Evolutionary conservation across 2,329 filamentous ascomycete genomes (phyloP).

Genomic region (Colletotrichum spinosum): DNA sequence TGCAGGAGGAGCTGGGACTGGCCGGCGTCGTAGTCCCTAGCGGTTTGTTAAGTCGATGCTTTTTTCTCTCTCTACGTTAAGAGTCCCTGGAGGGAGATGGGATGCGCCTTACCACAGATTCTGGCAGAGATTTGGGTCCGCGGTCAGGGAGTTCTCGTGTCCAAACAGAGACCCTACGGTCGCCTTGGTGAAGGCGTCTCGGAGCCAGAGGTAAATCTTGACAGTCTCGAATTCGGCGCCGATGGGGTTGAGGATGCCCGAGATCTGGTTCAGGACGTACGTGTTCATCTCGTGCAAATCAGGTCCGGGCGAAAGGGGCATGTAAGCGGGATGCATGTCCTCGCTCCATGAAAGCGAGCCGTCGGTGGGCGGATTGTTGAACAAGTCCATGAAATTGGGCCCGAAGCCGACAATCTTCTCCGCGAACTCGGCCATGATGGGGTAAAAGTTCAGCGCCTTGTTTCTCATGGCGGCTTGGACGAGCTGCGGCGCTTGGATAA

Average conservation of each 20-base stretch:
- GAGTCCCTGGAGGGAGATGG: not conserved
- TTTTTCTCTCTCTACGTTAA: not conserved
- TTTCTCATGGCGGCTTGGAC: slow-evolving; percentile 55
- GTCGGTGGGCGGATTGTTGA: slow-evolving; percentile 48
- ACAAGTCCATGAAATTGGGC: slow-evolving; percentile 49
- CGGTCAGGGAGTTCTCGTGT: slow-evolving; percentile 53
- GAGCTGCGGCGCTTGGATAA: slow-evolving; percentile 55
- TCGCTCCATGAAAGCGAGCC: slow-evolving; percentile 43
- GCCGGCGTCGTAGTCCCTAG: slow-evolving; percentile 20
- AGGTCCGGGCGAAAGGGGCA: slow-evolving; percentile 7
- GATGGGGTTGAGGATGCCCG: slow-evolving; percentile 43
- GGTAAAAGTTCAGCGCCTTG: slow-evolving; percentile 56
- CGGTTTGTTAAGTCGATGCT: not conserved
- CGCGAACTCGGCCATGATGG: slow-evolving; percentile 52
- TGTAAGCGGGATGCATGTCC: slow-evolving; percentile 13
- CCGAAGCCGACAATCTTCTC: slow-evolving; percentile 52
- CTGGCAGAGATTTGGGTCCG: slow-evolving; percentile 37
- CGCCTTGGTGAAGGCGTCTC: slow-evolving; percentile 51
- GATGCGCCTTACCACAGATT: slow-evolving; percentile 6
- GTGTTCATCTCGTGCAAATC: slow-evolving; percentile 26
- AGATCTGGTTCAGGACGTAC: slow-evolving; percentile 49
- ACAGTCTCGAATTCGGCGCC: slow-evolving; percentile 6
- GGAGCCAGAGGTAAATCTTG: slow-evolving; percentile 50
- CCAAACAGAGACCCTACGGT: slow-evolving; percentile 56
- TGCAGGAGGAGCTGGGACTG: slow-evolving; percentile 20